Base-by-base conservation (phyloP, 805 yeast genomes). In the Cyberlindnera saturnus region DNA sequence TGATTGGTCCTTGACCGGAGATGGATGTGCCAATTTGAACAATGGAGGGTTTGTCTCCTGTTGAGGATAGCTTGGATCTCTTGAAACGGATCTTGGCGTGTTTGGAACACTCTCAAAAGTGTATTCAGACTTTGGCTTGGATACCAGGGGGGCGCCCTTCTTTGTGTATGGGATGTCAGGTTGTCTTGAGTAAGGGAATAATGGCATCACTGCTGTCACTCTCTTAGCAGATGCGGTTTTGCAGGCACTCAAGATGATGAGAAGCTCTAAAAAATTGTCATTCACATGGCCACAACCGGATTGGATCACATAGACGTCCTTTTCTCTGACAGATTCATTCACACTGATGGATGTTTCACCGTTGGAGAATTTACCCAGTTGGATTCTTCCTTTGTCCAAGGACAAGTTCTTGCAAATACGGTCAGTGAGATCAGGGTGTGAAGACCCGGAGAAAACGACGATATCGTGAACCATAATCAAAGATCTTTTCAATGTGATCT, bases 191-290 rank as follows among this genome's bases (percentile, higher is more conserved):
- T 93, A 93, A 23, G 98, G 96, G 64, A 93, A 93, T 47, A 89
- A 72, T 4, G 99, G 99, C 63, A 93, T 81, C 28, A 93, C 99
- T 11, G 97, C 97, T 18, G 76, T 93, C 61, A 93, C 90, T 61
- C 88, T 87, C 53, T 86, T 84, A 18, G 99, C 99, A 17, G 96
- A 86, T 3, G 99, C 99, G 41, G 97, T 96, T 55, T 91, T 82
- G 66, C 98, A 91, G 42, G 98, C 99, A 37, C 93, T 81, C 34
- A 93, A 85, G 55, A 93, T 75, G 49, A 95, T 91, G 59, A 93
- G 71, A 51, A 93, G 70, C 67, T 93, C 99, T 95, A 93, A 86
- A 47, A 93, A 86, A 60, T 87, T 91, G 59, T 93, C 99, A 60
- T 93, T 93, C 44, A 80, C 65, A 40, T 83, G 75, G 10, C 90